Base-by-base conservation (phyloP, 2,329 filamentous ascomycete species). In the Talaromyces rugulosus region DNA sequence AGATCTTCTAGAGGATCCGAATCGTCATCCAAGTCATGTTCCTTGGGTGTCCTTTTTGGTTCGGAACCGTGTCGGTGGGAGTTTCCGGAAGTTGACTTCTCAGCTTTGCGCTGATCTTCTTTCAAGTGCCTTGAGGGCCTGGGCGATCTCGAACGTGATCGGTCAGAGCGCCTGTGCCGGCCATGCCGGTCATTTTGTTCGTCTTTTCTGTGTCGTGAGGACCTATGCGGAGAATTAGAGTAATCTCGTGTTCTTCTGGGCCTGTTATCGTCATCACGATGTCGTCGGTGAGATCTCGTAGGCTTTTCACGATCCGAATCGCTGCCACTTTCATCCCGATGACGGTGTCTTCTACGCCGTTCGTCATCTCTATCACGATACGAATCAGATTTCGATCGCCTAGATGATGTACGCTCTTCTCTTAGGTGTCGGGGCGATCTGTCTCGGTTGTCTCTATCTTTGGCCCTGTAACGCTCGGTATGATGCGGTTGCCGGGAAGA, bases 1-100 rank as follows among this genome's bases (percentile, higher is more conserved):
- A 94, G 78, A 3, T 89, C 86, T 61, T 92, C 88, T 3, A 92
- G 77, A 0, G 90, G 88, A 71, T 96, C 91, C 0, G 90, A 92
- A 44, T 77, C 62, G 5, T 66, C 60, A 7, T 66, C 71, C 6
- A 63, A 65, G 42, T 40, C 58, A n/a, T 63, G 56, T 51, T 18
- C 16, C 8, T 61, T 60, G 5, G 42, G 12, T 30, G 7, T 16
- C 18, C 30, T 31, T 53, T 53, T 65, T 3, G 67, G 18, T 11
- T 31, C 27, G 5, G 14, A 4, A 16, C 31, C 50, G 31, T 16
- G 3, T 53, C 28, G 27, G 50, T 12, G 28, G 7, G 27, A 7
- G 14, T n/a, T 12, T 53, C 14, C 6, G 31, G 50, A 31, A 31
- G 16, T 30, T 31, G 28, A 31, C 6, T 33, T 53, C n/a, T 53